These are phyloP conservation scores for Russula sp. DNA, from an alignment of 768 basidiomycete species.

Conservation along the genomic window DNA sequence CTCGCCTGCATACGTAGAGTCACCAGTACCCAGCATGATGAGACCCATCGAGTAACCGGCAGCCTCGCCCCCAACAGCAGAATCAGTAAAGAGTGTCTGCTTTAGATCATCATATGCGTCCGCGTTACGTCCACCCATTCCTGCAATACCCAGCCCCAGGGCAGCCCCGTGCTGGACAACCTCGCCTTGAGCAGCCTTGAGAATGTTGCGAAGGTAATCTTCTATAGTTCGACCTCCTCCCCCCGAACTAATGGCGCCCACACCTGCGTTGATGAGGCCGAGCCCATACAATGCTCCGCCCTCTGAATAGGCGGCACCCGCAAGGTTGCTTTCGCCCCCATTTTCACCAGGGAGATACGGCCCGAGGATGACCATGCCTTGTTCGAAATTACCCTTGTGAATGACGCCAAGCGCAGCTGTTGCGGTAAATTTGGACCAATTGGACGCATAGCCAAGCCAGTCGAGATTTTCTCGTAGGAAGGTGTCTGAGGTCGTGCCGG, in stretches of 20 bases:
- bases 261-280: slow-evolving; percentile 90
- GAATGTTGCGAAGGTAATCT: slow-evolving; percentile 70
- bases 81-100: slow-evolving; percentile 84
- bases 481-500: slow-evolving; percentile 93
- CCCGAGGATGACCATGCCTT: slow-evolving; percentile 86
- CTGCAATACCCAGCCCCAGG: slow-evolving; percentile 91
- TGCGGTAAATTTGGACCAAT: slow-evolving; percentile 98
- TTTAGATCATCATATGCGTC: slow-evolving; percentile 93
- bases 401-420: slow-evolving; percentile 97
- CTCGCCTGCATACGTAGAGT: slow-evolving; percentile 73
- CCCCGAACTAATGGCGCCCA: slow-evolving; percentile 39
- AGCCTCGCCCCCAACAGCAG: slow-evolving; percentile 93
- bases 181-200: slow-evolving; percentile 72
- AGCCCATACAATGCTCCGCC: slow-evolving; percentile 95
- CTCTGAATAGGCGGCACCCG: slow-evolving; percentile 83
- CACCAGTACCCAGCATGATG: slow-evolving; percentile 94
- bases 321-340: slow-evolving; percentile 64
- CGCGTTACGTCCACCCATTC: slow-evolving; percentile 84
- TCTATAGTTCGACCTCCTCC: slow-evolving; percentile 54
- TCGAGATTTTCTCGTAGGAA: slow-evolving; percentile 96
- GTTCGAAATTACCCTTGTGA: slow-evolving; percentile 92
- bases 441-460: slow-evolving; percentile 90
- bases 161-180: slow-evolving; percentile 97
- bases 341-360: slow-evolving; percentile 86
- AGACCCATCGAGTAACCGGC: slow-evolving; percentile 97